These are phyloP conservation scores for Endocarpon pusillum DNA, from an alignment of 495 filamentous ascomycete genomes.

Conservation along the genomic window DNA sequence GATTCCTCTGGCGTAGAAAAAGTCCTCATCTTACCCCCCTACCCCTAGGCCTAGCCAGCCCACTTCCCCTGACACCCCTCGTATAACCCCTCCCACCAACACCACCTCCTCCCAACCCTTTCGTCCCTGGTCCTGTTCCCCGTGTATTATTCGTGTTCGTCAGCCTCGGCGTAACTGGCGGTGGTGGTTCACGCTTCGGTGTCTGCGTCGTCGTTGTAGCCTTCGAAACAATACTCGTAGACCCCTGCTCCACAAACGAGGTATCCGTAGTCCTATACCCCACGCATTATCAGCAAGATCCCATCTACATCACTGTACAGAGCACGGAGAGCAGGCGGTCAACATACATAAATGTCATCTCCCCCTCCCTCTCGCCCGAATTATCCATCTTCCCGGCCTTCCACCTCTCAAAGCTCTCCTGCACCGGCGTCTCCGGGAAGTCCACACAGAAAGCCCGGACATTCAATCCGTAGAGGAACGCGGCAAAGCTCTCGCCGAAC, in stretches of 20 bases:
- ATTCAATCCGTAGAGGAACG: conserved; percentile 87
- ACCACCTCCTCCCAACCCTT: conserved; percentile 17
- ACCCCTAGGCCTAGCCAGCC: conserved; percentile 25
- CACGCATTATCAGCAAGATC: conserved; percentile 10
- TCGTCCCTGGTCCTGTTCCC: conserved; percentile 18
- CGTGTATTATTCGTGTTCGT: conserved; percentile 17
- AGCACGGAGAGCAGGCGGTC: background rate
- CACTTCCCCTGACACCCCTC: conserved; percentile 24
- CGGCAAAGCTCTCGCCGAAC: conserved; percentile 92
- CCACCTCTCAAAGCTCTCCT: conserved; percentile 14
- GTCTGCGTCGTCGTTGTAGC: conserved; percentile 21
- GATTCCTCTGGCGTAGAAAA: too few species aligned
- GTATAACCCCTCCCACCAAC: conserved; percentile 15
- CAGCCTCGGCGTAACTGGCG: conserved; percentile 20
- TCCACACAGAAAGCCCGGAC: conserved; percentile 99
- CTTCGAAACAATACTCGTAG: conserved; percentile 42
- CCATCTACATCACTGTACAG: background rate
- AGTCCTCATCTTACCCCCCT: too few species aligned
- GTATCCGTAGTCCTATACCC: conserved; percentile 71
- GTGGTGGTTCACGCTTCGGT: conserved; percentile 43
- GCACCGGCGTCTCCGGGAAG: conserved; percentile 58
- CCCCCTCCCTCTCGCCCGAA: conserved; percentile 25
- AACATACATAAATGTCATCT: conserved; percentile 78
- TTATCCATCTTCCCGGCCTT: background rate
- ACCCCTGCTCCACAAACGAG: conserved; percentile 80